Evolutionary conservation across 495 filamentous ascomycete genomes (phyloP), one percentile per base, ranked within the genome.

Genomic region (Annulohypoxylon moriforme): DNA sequence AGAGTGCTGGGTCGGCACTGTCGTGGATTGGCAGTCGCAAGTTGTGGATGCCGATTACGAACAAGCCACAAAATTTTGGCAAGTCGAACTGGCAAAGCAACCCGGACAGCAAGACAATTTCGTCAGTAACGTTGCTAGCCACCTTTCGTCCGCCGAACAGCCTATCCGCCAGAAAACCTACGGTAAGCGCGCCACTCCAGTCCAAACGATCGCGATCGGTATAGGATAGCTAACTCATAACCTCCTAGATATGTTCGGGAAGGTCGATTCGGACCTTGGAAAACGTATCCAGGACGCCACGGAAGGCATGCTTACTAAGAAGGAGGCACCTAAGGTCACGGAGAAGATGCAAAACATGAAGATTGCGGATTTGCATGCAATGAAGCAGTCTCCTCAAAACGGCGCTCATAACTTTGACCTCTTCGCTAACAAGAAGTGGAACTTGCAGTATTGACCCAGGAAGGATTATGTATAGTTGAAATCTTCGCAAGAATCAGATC

Each of bases 51-150:
- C 84, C 60, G 86, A 88, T 65, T 89, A 82, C 72, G 81, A 82
- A 27, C 85, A 89, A 73, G 79, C 86, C 29, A 47, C 24, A n/a
- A 81, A 79, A 55, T 81, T 77, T n/a, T 80, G 87, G 60, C 87
- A 85, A 86, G 75, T 85, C 63, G 82, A 86, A n/a, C 78, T 89
- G 38, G 85, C 84, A 22, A 13, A 13, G 16, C 16, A 50, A 33
- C 80, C 81, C 24, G 77, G 78, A 55, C 78, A 87, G 74, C 85
- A 88, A 78, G 82, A 86, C 25, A 84, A 84, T 61, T 86, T 88
- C 49, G 79, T 89, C 22, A 72, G 76, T 24, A 89, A 89, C 66
- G 78, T 88, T 58, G 81, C 86, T 5, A 82, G 76, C 14, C 84
- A 68, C 36, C 50, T 89, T n/a, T 16, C 18, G n/a, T 9, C 14